phyloP scores from a whole-genome alignment of 2,329 filamentous ascomycete genomes.

The Leptographium galeiforme region DNA sequence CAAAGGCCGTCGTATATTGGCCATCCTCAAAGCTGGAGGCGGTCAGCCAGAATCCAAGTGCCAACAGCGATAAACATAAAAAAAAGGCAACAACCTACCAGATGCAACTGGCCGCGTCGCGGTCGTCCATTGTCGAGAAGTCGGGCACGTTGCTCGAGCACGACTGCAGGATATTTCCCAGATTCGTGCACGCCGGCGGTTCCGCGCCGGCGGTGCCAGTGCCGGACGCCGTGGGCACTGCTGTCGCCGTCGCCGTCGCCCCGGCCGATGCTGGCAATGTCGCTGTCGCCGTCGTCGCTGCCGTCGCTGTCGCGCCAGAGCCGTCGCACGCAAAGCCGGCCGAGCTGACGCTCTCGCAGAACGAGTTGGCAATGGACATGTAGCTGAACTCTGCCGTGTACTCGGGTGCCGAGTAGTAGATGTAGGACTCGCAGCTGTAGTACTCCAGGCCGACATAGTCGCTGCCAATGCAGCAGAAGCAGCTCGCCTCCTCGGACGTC shows the following conservation, averaged over 20 bases:
- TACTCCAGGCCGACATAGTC: constrained; percentile 10
- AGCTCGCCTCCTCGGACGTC: constrained; percentile 5
- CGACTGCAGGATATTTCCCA: constrained; percentile 12
- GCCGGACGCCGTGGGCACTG: background rate
- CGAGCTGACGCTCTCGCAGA: constrained; percentile 2
- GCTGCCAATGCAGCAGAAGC: constrained; percentile 14
- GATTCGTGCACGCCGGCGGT: constrained; percentile 12
- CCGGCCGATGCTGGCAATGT: background rate
- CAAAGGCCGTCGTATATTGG: constrained; percentile 12
- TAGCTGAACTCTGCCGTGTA: constrained; percentile 6
- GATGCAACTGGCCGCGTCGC: constrained; percentile 12
- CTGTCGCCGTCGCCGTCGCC: background rate
- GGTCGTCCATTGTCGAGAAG: constrained; percentile 5
- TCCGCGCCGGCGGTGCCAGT: background rate
- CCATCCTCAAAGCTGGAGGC: constrained; percentile 9
- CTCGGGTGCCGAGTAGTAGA: constrained; percentile 4
- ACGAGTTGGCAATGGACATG: constrained; percentile 1
- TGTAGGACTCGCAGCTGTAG: constrained; percentile 14
- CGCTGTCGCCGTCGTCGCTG: background rate
- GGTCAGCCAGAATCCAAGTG: background rate
- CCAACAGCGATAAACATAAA: background rate
- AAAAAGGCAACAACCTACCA: constrained; percentile 10
- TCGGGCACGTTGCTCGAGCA: constrained; percentile 9
- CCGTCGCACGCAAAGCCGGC: constrained; percentile 6
- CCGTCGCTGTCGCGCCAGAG: background rate